Percentiles rank a stretch among this genome's conserved stretches.
Conservation (phyloP, 1,139 yeast species). For the Saccharomyces uvarum region DNA sequence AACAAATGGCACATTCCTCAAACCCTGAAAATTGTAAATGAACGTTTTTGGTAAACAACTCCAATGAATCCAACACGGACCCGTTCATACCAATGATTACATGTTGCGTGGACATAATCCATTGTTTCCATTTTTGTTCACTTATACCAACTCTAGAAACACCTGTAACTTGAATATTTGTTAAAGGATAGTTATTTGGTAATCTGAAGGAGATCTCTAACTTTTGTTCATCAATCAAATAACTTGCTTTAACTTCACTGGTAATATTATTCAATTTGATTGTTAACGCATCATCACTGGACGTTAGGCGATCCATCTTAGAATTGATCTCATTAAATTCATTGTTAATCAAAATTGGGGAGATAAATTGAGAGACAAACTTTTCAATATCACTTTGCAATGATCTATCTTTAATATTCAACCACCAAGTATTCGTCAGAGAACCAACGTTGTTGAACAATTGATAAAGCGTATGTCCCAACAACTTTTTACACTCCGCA, state of each 20-base stretch:
- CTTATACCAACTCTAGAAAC: constrained; percentile 82
- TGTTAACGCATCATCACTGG: constrained; percentile 48
- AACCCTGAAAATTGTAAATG: constrained; percentile 81
- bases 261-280: constrained; percentile 55
- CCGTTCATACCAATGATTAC: constrained; percentile 68
- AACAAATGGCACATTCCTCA: constrained; percentile 95
- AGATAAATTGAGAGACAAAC: constrained; percentile 53
- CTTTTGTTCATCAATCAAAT: constrained; percentile 79
- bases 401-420: constrained; percentile 38
- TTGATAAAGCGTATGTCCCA: constrained; percentile 51
- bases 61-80: constrained; percentile 73
- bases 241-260: constrained; percentile 66
- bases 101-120: constrained; percentile 86
- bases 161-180: constrained; percentile 68
- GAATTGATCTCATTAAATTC: constrained; percentile 50
- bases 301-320: constrained; percentile 34
- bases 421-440: constrained; percentile 63
- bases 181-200: constrained; percentile 68
- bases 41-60: constrained; percentile 73
- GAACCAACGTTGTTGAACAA: constrained; percentile 59
- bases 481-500: constrained; percentile 37
- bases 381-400: constrained; percentile 49
- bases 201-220: constrained; percentile 71
- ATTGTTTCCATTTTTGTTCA: constrained; percentile 90
- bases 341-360: constrained; percentile 54